Conservation (phyloP, 768 basidiomycete genomes). For the Pisolithus orientalis region DNA sequence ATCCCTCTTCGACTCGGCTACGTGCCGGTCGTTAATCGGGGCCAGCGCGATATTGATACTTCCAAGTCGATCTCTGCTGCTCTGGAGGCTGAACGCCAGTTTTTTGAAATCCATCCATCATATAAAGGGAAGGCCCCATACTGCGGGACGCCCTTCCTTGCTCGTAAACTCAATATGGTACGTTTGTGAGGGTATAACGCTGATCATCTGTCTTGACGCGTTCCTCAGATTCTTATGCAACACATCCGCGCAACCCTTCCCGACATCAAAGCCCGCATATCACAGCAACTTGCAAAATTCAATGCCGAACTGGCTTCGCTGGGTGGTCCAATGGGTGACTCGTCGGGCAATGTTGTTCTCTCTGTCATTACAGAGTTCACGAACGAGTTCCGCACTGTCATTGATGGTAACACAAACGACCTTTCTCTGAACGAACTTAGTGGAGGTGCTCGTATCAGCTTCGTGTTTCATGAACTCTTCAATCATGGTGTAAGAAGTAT, state of each 20-base stretch:
- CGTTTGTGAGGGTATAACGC: slow-evolving; percentile 15
- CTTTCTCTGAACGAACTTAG: slow-evolving; percentile 91
- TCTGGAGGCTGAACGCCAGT: slow-evolving; percentile 83
- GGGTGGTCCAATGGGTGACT: slow-evolving; percentile 85
- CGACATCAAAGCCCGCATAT: slow-evolving; percentile 94
- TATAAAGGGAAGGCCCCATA: slow-evolving; percentile 94
- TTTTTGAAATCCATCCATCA: slow-evolving; percentile 90
- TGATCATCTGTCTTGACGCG: neutral
- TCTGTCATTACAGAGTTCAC: slow-evolving; percentile 99
- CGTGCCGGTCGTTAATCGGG: slow-evolving; percentile 97
- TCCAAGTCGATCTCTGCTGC: slow-evolving; percentile 81
- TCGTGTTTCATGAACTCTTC: slow-evolving; percentile 98
- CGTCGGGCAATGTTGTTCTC: slow-evolving; percentile 87
- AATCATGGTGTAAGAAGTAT: slow-evolving; percentile 94
- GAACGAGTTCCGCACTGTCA: slow-evolving; percentile 91
- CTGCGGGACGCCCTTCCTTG: slow-evolving; percentile 96
- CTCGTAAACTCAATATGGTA: slow-evolving; percentile 91
- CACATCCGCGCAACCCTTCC: slow-evolving; percentile 97
- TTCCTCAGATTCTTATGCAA: slow-evolving; percentile 88
- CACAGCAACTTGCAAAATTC: slow-evolving; percentile 85
- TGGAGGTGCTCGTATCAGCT: slow-evolving; percentile 98
- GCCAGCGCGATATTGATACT: slow-evolving; percentile 92
- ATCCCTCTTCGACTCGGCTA: slow-evolving; percentile 96
- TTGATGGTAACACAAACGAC: slow-evolving; percentile 97
- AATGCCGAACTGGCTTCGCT: slow-evolving; percentile 76